Base-by-base conservation (phyloP, 1,284 basidiomycete species). In the Ceratobasidium sp. region DNA sequence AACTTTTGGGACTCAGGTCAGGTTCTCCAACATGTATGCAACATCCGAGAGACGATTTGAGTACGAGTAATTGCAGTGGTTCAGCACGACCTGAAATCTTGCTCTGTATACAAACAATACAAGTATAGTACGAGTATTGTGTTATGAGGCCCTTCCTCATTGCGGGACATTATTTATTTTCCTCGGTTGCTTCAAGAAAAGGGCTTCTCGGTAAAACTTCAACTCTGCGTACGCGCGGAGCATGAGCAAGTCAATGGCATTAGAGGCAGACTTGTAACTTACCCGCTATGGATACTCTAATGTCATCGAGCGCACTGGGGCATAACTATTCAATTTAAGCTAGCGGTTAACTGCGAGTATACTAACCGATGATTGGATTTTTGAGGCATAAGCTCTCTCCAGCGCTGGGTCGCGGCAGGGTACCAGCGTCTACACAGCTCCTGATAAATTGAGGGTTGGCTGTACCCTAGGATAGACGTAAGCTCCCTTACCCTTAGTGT, bases 121-220 rank as follows among this genome's bases (percentile, higher is more conserved):
- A 40, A 8, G 8, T 40, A 40, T 8, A 17, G 17, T 8, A 8
- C 38, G 38, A 40, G 38, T n/a, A 40, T 40, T 40, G 10, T 8
- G 17, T 40, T 40, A 40, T 7, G 7, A 12, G 45, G 20, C 20
- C 45, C n/a, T 47, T 47, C 13, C 8, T 47, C 22, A 20, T 47
- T 47, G 10, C 7, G 45, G n/a, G 13, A 47, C 10, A 7, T 7
- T 22, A 47, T 47, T 22, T 8, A 47, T 22, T 15, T 47, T 8
- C 7, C 45, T 25, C 10, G 50, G 22, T 31, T 29, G 15, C n/a
- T 53, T 53, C 12, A 53, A 25, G 29, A 53, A 53, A 7, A 53
- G 29, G 8, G 22, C 27, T 32, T 72, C 50, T 20, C 71, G 69
- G 49, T 73, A 73, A 45, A 58, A 73, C 47, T 69, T 60, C 22